Percentiles rank a stretch among this genome's conserved stretches.
Conservation (phyloP, 164 flowering plant species). For the Liquidambar formosana region DNA sequence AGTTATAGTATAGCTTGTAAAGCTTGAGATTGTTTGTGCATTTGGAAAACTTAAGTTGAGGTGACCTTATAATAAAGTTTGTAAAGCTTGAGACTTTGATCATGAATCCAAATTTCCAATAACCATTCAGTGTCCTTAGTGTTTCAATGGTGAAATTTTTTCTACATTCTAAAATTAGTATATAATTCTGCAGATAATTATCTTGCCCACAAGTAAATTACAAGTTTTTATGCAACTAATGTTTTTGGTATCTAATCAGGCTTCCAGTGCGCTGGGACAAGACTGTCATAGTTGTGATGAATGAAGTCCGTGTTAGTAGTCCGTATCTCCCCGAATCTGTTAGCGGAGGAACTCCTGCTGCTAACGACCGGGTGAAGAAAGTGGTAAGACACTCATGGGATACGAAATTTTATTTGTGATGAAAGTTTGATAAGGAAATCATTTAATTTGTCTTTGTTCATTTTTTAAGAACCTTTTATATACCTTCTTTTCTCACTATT, state of each 20-base stretch:
- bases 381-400: conserved; percentile 53
- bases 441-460: neutral
- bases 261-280: conserved; percentile 99
- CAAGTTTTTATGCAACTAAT: neutral
- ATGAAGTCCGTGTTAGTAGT: conserved; percentile 87
- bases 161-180: too few relatives aligned
- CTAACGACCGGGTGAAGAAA: conserved; percentile 92
- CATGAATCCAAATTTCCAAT: conserved; percentile 5
- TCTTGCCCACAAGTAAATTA: too few relatives aligned
- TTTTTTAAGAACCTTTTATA: neutral
- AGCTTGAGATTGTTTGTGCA: neutral
- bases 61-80: too few relatives aligned
- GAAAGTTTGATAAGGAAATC: neutral
- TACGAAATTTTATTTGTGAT: neutral
- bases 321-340: conserved; percentile 90
- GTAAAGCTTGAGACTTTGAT: neutral
- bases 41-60: too few relatives aligned
- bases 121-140: neutral
- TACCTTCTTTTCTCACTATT: neutral
- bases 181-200: too few relatives aligned
- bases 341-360: conserved; percentile 86
- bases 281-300: conserved; percentile 83
- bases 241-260: conserved; percentile 37
- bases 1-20: too few relatives aligned
- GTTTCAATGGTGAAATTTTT: neutral